Base-by-base conservation (phyloP, 2,329 filamentous ascomycete genomes). In the Teratosphaeria viscida region DNA sequence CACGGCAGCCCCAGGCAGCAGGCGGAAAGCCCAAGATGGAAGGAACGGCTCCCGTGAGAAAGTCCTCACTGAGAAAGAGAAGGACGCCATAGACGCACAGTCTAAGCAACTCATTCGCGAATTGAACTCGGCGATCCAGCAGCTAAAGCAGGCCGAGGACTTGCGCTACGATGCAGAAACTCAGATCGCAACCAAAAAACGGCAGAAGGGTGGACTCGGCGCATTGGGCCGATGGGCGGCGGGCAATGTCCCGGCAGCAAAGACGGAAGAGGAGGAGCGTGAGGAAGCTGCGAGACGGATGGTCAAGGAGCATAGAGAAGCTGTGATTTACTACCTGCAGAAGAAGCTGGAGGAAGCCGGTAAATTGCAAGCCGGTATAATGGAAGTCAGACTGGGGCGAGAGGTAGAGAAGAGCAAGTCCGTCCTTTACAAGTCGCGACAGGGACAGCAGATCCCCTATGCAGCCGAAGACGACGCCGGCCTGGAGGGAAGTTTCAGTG, bases 361-460 rank as follows among this genome's bases (percentile, higher is more conserved):
- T 52, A 81, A 84, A 67, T 85, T 87, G 63, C 92, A 97, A 77
- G 85, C 90, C 67, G 83, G 82, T 56, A 96, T 97, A 90, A 96
- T 97, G 81, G 92, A 96, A 76, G 88, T 89, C 69, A 79, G 94
- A 67, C 79, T 97, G 65, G 85, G 85, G 69, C 80, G 94, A 58
- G 90, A 95, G 72, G 81, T 92, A 73, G 92, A 97, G 77, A 94
- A 89, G 82, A 92, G 86, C 69, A 89, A 90, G 75, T 95, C 89
- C 70, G 82, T 92, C 61, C 77, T 96, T 59, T 88, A 90, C 64
- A 92, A 90, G 72, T 68, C 66, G 11, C 54, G 65, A 0, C 57
- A 63, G 14, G 60, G 56, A 19, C 61, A 62, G 19, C 59, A 49
- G 2, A 66, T 70, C 32, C 66, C 67, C 19, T 67, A 68, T 49